phyloP scores from a whole-genome alignment of 2,329 filamentous ascomycete species.

The Xylaria sp. region DNA sequence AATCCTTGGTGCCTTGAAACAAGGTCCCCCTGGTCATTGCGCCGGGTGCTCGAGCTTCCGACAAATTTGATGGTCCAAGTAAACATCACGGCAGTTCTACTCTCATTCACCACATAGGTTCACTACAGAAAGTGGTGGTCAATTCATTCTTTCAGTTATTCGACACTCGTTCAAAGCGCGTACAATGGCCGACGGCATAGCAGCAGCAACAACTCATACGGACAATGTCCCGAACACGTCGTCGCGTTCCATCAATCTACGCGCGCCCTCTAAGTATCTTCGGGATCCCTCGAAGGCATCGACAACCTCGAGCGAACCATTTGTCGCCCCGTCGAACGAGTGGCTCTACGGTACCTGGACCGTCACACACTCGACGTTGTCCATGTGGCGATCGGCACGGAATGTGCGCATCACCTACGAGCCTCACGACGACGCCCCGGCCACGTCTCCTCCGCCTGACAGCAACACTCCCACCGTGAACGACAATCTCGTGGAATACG shows the following conservation, averaged over 20 bases:
- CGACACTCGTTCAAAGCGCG: background rate
- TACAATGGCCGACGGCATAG: conserved; percentile 40
- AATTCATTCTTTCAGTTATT: background rate
- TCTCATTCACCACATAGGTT: background rate
- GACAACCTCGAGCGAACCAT: conserved; percentile 44
- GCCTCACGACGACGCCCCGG: conserved; percentile 26
- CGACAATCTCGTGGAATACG: conserved; percentile 76
- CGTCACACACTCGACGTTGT: conserved; percentile 79
- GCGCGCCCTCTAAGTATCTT: conserved; percentile 63
- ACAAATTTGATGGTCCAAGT: background rate
- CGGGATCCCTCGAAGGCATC: conserved; percentile 43
- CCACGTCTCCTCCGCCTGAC: conserved; percentile 34
- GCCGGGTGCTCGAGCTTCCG: conserved; percentile 32
- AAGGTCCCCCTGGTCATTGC: background rate
- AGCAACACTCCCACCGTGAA: conserved; percentile 58
- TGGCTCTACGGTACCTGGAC: conserved; percentile 76
- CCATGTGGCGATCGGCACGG: conserved; percentile 82
- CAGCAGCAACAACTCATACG: conserved; percentile 11
- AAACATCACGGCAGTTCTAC: background rate
- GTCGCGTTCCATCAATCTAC: conserved; percentile 52
- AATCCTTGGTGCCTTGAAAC: conserved; percentile 24
- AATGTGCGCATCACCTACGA: conserved; percentile 85
- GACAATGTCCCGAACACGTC: conserved; percentile 14
- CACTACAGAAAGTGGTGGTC: background rate
- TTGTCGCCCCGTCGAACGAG: conserved; percentile 61